A percentile compares a stretch with the other conserved stretches of the same genome.
Conservation (phyloP, 805 yeast species). For the Metschnikowia santaceciliae region DNA sequence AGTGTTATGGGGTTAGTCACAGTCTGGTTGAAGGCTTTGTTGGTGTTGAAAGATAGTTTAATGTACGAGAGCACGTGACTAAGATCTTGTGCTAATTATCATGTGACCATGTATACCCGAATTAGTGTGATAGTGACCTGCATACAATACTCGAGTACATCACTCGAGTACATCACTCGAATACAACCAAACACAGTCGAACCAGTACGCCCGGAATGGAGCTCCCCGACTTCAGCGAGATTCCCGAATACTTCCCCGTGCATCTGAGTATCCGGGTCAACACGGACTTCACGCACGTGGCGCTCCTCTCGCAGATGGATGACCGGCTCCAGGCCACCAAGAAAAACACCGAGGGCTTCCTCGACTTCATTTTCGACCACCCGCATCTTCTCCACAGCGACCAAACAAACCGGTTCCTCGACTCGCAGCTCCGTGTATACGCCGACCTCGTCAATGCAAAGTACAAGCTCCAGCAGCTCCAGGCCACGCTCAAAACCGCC, state of each 20-base stretch:
- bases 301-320: slow-evolving; percentile 11
- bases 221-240: slow-evolving; percentile 13
- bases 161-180: too few relatives aligned
- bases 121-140: too few relatives aligned
- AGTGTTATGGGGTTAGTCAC: too few relatives aligned
- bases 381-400: slow-evolving; percentile 10
- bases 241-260: slow-evolving; percentile 16
- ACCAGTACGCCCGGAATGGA: background rate
- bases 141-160: too few relatives aligned
- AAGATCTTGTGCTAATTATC: too few relatives aligned
- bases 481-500: slow-evolving; percentile 10
- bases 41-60: too few relatives aligned
- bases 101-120: too few relatives aligned
- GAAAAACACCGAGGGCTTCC: slow-evolving; percentile 10
- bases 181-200: too few relatives aligned
- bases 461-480: slow-evolving; percentile 9
- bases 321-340: slow-evolving; percentile 8
- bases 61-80: too few relatives aligned
- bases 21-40: too few relatives aligned
- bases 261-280: slow-evolving; percentile 13
- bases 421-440: slow-evolving; percentile 9
- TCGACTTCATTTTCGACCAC: slow-evolving; percentile 7
- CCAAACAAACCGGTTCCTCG: slow-evolving; percentile 6
- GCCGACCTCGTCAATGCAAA: slow-evolving; percentile 10
- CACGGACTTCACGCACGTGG: slow-evolving; percentile 12